Base-by-base conservation (phyloP, 192 early-diverging fungal genomes). In the Coemansia erecta region DNA sequence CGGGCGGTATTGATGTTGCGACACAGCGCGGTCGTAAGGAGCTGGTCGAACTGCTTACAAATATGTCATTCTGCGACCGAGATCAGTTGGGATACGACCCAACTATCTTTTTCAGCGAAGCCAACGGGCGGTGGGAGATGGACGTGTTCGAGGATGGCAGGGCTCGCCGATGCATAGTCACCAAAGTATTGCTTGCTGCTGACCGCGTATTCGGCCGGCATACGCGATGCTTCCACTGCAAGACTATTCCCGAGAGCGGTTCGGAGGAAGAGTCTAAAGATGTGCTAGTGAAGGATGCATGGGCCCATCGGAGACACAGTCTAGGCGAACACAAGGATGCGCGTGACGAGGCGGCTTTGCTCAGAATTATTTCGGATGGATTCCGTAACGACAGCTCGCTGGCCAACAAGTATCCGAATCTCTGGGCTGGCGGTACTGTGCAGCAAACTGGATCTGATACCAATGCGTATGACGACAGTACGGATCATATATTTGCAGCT, bases 221-320 rank as follows among this genome's bases (percentile, higher is more conserved):
- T 21, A 45, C 44, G 44, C 44, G 44, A 21, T 45, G 44, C 44
- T 45, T 45, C 44, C 44, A 9, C 15, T 45, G 44, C n/a, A 45
- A 3, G 8, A 21, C 15, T 4, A 45, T 45, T 45, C 6, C 15
- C 9, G 44, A 45, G 4, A 17, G 19, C 44, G n/a, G n/a, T 9
- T 45, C 44, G 0, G n/a, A 18, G n/a, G 44, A 45, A n/a, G n/a
- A 45, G 19, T 17, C 19, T n/a, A 21, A 9, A 45, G 19, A 17
- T 45, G 44, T 45, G 44, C 44, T 45, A 1, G 44, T 45, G 3
- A 45, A 45, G 44, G 44, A 45, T 8, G 17, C 44, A 6, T 45
- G 44, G 44, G 44, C 44, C 5, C 1, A 45, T 21, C 2, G 3
- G 9, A 21, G n/a, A n/a, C 15, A 14, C 4, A 14, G 9, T 17